A percentile compares a stretch with the other conserved stretches of the same genome.
Evolutionary conservation across 306 rosid species (phyloP).

Genomic region (Lathyrus oleraceus): DNA sequence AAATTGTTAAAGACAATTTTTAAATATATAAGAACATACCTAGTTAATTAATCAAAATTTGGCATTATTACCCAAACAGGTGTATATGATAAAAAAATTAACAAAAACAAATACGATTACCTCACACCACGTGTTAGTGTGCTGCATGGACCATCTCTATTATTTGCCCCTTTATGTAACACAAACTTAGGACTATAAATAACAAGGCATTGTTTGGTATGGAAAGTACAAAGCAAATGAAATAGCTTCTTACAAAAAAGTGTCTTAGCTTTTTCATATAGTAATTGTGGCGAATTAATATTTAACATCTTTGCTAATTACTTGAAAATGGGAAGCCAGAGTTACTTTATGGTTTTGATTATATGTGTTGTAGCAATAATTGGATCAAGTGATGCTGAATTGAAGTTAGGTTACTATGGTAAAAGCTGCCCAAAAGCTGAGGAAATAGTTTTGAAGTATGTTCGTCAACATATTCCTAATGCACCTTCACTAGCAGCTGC

Average conservation of each 20-base stretch:
- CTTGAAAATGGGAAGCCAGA: slow-evolving; percentile 47
- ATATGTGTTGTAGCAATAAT: slow-evolving; percentile 47
- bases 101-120: not conserved
- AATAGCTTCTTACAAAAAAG: slow-evolving; percentile 29
- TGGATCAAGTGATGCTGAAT: slow-evolving; percentile 56
- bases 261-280: not conserved
- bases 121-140: slow-evolving; percentile 30
- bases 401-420: slow-evolving; percentile 55
- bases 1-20: no score
- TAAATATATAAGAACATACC: no score
- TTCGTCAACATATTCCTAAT: slow-evolving; percentile 55
- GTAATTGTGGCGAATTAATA: slow-evolving; percentile 1
- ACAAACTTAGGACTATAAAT: slow-evolving; percentile 41
- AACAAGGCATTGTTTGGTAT: not conserved
- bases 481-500: slow-evolving; percentile 87
- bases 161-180: slow-evolving; percentile 1
- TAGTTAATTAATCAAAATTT: no score
- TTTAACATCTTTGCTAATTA: slow-evolving; percentile 8
- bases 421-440: slow-evolving; percentile 76
- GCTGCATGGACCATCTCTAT: slow-evolving; percentile 36
- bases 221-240: slow-evolving; percentile 1
- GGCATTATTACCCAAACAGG: slow-evolving; percentile 7
- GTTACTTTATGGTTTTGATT: slow-evolving; percentile 32
- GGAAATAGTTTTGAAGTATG: slow-evolving; percentile 52
- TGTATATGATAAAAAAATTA: not conserved